Percentiles rank a stretch among this genome's conserved stretches.
Conservation (phyloP, 495 filamentous ascomycete species). For the Clohesyomyces aquaticus region DNA sequence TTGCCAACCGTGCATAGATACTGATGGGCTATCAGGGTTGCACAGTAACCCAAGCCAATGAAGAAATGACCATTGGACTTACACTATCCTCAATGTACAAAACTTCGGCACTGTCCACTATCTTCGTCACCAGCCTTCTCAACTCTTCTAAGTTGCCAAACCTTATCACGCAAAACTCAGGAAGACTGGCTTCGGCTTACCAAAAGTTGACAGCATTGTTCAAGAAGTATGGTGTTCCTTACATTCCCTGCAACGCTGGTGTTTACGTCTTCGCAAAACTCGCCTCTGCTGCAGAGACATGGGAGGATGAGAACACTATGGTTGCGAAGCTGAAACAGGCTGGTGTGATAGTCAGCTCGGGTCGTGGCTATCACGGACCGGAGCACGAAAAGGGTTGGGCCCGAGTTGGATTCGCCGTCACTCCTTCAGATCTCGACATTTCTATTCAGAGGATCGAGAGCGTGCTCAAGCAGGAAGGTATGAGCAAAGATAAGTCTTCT, state of each 20-base stretch:
- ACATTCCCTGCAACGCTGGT: constrained; percentile 37
- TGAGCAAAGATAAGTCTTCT: too few relatives aligned
- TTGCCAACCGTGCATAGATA: background rate
- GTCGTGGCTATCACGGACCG: constrained; percentile 34
- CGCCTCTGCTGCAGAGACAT: constrained; percentile 22
- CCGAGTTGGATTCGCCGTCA: constrained; percentile 38
- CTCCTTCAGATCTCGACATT: too few relatives aligned
- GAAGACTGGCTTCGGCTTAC: constrained; percentile 33
- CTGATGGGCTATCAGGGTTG: background rate
- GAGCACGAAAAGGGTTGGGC: constrained; percentile 41
- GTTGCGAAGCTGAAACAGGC: constrained; percentile 18
- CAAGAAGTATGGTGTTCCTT: constrained; percentile 28
- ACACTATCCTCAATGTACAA: constrained; percentile 19
- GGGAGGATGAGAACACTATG: constrained; percentile 38
- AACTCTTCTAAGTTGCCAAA: constrained; percentile 18
- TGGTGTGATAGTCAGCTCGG: constrained; percentile 39
- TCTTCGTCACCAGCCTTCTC: constrained; percentile 29
- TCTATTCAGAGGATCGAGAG: too few relatives aligned
- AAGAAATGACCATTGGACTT: constrained; percentile 23
- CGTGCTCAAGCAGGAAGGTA: too few relatives aligned
- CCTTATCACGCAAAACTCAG: constrained; percentile 29
- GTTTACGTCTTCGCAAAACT: constrained; percentile 39
- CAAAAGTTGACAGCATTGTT: constrained; percentile 25
- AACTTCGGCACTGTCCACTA: constrained; percentile 22
- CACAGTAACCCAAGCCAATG: constrained; percentile 17